Percentiles rank a stretch among this genome's conserved stretches.
Conservation (phyloP, 2,329 filamentous ascomycete genomes). For the Aspergillus fischeri region DNA sequence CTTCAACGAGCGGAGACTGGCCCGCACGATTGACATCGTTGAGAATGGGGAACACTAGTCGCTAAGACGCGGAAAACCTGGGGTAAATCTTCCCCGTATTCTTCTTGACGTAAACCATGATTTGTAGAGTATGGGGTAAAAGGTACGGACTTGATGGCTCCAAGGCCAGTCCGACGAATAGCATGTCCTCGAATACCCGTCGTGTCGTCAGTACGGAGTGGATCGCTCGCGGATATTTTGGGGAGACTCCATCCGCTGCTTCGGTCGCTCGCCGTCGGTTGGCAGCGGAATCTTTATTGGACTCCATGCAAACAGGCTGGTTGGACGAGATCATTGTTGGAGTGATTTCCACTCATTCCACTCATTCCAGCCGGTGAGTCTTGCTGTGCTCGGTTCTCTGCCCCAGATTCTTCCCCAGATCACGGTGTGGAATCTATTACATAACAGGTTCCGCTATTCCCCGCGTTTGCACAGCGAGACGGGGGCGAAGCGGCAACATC, state of each 20-base stretch:
- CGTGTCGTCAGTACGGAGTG: background rate
- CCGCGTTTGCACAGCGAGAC: constrained; percentile 18
- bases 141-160: background rate
- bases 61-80: background rate
- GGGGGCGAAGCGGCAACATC: constrained; percentile 7
- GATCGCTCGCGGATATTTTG: background rate
- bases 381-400: background rate
- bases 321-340: background rate
- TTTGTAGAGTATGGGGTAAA: background rate
- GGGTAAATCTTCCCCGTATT: background rate
- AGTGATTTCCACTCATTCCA: background rate
- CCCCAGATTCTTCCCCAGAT: constrained; percentile 6
- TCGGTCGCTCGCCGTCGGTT: background rate
- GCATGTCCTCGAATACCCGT: background rate
- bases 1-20: background rate
- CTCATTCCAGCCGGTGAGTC: background rate
- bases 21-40: background rate
- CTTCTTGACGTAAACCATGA: background rate
- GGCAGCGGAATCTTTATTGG: background rate
- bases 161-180: background rate
- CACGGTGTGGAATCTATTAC: constrained; percentile 27
- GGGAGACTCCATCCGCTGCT: background rate
- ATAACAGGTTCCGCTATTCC: constrained; percentile 22
- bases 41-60: background rate
- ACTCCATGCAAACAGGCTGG: background rate